Conservation (phyloP, 106 monocot species). For the Xerophyta viscosa region DNA sequence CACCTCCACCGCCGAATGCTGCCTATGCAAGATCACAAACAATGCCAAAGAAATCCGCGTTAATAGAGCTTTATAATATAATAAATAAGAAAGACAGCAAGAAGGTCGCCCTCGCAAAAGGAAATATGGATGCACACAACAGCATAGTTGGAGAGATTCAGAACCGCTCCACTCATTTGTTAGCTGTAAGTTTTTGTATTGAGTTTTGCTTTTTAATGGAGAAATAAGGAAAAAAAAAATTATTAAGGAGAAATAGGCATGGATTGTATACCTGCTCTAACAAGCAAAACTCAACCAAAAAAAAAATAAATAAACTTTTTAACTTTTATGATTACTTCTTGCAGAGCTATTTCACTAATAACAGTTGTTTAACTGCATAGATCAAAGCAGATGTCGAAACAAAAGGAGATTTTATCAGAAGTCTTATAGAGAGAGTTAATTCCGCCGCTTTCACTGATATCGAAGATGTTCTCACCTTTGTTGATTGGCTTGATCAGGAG, state of each 20-base stretch:
- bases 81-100: constrained; percentile 36
- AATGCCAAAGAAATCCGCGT: constrained; percentile 35
- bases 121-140: constrained; percentile 47
- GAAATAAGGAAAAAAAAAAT: no score
- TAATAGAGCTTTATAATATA: constrained; percentile 70
- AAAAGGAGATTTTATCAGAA: constrained; percentile 59
- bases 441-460: constrained; percentile 37
- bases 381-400: constrained; percentile 85
- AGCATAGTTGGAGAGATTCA: constrained; percentile 88
- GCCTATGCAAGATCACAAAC: constrained; percentile 14
- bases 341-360: background rate
- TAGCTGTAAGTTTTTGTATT: constrained; percentile 41
- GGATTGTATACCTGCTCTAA: no score
- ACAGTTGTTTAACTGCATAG: constrained; percentile 23
- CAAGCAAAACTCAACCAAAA: no score
- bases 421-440: constrained; percentile 63
- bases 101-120: constrained; percentile 15
- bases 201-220: background rate
- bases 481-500: constrained; percentile 84
- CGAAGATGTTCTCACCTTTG: constrained; percentile 61
- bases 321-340: no score
- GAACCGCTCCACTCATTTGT: constrained; percentile 69
- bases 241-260: no score
- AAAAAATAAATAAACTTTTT: no score
- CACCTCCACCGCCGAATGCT: constrained; percentile 16